Base-by-base conservation (phyloP, 1,284 basidiomycete species). In the Fomitopsis pinicola region DNA sequence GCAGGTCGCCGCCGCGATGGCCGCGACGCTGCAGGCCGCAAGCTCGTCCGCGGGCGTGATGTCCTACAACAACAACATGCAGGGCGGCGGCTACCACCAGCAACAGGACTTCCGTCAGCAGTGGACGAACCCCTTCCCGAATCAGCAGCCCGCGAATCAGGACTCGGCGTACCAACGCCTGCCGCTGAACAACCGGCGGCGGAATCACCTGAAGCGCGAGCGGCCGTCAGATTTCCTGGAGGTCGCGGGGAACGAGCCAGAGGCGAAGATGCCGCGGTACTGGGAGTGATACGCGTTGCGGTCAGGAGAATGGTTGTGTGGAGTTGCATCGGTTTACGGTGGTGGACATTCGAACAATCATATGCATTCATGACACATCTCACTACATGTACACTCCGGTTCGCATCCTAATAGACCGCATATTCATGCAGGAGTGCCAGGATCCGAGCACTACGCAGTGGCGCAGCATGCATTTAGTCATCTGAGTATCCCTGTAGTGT, bases 81-180 rank as follows among this genome's bases (percentile, higher is more conserved):
- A 77, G 6, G 59, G 46, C 60, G 42, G 79, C 74, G 30, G 30
- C 30, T 33, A 33, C 30, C 30, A 33, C 30, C 65, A 75, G 72
- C 59, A 76, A 75, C 74, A 73, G 40, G 75, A 76, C 56, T 78
- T 75, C 57, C 68, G 74, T 61, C 78, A 79, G 66, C 67, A 68
- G 38, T 81, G 80, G 79, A 78, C 79, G 66, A 80, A 81, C 65
- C 78, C 81, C 54, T 88, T 83, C 72, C 67, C 80, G 57, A 84
- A 81, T 63, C 86, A 88, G 68, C 87, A 88, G 70, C 81, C 82
- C 45, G 77, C 81, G 53, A 81, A 81, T 6, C 84, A 85, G 69
- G 91, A 92, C 64, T 91, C 90, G 14, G 88, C 91, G n/a, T 93
- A 93, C 72, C 91, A 94, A 72, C 80, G 91, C 53, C 71, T 92